These are phyloP conservation scores for Zygotorulaspora danielsina DNA, from an alignment of 805 yeast genomes.

Conservation along the genomic window DNA sequence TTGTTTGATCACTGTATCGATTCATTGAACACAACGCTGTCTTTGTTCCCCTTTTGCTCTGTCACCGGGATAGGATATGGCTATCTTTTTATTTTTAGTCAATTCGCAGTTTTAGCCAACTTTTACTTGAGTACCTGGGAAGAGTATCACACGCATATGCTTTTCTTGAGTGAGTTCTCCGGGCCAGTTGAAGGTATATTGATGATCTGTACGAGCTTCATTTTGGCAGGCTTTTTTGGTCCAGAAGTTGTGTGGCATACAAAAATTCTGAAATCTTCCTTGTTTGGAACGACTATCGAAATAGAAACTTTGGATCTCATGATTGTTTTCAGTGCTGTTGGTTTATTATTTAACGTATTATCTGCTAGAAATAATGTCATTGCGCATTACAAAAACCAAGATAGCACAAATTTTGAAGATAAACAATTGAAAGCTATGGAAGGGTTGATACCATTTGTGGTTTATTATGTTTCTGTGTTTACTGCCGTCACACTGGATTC, in stretches of 20 bases:
- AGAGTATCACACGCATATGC: constrained; percentile 82
- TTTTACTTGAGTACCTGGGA: constrained; percentile 94
- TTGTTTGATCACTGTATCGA: constrained; percentile 86
- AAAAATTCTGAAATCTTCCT: constrained; percentile 34
- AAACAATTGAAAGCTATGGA: constrained; percentile 38
- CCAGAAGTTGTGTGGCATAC: constrained; percentile 57
- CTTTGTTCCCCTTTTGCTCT: constrained; percentile 67
- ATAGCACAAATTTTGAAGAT: constrained; percentile 28
- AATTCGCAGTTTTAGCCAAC: constrained; percentile 71
- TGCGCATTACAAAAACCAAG: constrained; percentile 40
- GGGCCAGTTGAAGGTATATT: constrained; percentile 96
- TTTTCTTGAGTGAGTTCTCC: constrained; percentile 71
- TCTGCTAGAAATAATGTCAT: constrained; percentile 63
- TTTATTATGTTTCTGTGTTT: constrained; percentile 47
- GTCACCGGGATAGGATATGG: constrained; percentile 75
- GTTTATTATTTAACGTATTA: constrained; percentile 58
- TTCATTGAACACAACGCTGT: constrained; percentile 73
- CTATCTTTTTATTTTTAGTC: constrained; percentile 54
- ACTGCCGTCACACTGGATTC: constrained; percentile 50
- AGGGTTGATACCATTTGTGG: constrained; percentile 66
- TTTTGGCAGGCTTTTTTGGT: constrained; percentile 65
- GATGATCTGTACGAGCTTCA: constrained; percentile 51
- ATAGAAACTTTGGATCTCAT: constrained; percentile 45
- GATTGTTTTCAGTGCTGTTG: constrained; percentile 55
- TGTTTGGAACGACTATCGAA: constrained; percentile 18